A percentile compares a stretch with the other conserved stretches of the same genome.
Conservation (phyloP, 352 stramenopile genomes). For the Globisporangium polare region DNA sequence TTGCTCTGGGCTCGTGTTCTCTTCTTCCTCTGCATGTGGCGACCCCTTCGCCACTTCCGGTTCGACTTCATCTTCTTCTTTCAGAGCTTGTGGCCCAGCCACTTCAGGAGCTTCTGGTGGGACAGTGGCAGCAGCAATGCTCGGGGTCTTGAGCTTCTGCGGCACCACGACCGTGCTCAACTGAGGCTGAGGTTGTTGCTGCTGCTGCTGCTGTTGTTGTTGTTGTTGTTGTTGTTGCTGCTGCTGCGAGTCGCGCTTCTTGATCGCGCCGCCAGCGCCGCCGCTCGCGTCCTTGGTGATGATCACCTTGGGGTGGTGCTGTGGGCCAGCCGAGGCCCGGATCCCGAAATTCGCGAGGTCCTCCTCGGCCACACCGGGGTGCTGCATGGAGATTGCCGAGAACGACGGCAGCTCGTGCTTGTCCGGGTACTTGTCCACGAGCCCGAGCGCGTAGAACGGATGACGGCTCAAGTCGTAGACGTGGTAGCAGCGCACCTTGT, state of each 20-base stretch:
- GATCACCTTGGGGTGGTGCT: constrained; percentile 6
- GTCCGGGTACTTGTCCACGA: constrained; percentile 18
- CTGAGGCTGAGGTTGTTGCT: neutral
- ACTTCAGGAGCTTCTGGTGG: neutral
- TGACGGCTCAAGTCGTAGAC: constrained; percentile 17
- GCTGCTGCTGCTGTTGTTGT: neutral
- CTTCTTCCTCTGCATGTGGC: neutral
- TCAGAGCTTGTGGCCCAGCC: neutral
- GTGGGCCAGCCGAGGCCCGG: neutral
- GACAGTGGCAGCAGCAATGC: neutral
- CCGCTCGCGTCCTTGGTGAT: constrained; percentile 9
- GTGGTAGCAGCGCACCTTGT: constrained; percentile 24
- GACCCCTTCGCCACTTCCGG: neutral
- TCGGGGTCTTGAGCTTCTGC: constrained; percentile 5
- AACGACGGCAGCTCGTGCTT: constrained; percentile 20
- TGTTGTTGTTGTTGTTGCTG: neutral
- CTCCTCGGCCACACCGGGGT: constrained; percentile 2
- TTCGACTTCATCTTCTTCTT: neutral
- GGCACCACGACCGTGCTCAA: constrained; percentile 7
- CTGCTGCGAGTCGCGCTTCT: neutral
- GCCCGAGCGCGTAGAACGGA: constrained; percentile 21
- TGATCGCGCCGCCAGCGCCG: neutral
- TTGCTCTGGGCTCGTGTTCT: neutral
- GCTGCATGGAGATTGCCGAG: constrained; percentile 8
- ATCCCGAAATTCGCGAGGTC: constrained; percentile 8